Evolutionary conservation across 345 rosid genomes (phyloP).

Genomic region (Combretum micranthum): DNA sequence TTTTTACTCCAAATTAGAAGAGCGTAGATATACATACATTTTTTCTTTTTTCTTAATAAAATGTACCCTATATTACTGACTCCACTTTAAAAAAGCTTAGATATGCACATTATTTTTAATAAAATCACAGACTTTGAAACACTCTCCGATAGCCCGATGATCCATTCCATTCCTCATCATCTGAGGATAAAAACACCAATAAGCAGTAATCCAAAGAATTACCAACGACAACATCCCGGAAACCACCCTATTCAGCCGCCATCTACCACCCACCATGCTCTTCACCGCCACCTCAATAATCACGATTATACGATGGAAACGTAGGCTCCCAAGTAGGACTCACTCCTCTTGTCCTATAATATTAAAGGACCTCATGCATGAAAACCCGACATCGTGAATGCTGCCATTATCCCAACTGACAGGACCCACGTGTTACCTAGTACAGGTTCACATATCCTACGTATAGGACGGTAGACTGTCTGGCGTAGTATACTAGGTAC

Average conservation of each 20-base stretch:
- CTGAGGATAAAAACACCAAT: constrained; percentile 49
- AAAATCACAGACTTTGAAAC: constrained; percentile 11
- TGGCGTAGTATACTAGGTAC: constrained; percentile 43
- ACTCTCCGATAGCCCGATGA: constrained; percentile 29
- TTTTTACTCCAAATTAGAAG: too few species aligned
- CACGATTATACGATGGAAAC: constrained; percentile 45
- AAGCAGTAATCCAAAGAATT: constrained; percentile 32
- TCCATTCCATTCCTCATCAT: constrained; percentile 27
- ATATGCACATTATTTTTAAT: constrained; percentile 9
- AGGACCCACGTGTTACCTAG: constrained; percentile 22
- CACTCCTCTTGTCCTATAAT: too few species aligned
- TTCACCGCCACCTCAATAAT: constrained; percentile 37
- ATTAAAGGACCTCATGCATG: constrained; percentile 56
- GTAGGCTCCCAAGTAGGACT: constrained; percentile 61
- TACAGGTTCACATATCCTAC: constrained; percentile 2
- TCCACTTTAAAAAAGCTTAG: neutral
- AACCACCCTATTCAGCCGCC: constrained; percentile 18
- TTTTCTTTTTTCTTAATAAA: too few species aligned
- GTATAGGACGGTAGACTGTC: constrained; percentile 41
- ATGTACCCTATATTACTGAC: too few species aligned
- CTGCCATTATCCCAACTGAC: constrained; percentile 24
- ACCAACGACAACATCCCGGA: constrained; percentile 27
- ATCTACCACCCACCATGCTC: constrained; percentile 16
- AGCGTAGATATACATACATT: too few species aligned
- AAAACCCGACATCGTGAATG: constrained; percentile 54